Base-by-base conservation (phyloP, 371 early-diverging fungal genomes). In the Blastocladiella emersonii region DNA sequence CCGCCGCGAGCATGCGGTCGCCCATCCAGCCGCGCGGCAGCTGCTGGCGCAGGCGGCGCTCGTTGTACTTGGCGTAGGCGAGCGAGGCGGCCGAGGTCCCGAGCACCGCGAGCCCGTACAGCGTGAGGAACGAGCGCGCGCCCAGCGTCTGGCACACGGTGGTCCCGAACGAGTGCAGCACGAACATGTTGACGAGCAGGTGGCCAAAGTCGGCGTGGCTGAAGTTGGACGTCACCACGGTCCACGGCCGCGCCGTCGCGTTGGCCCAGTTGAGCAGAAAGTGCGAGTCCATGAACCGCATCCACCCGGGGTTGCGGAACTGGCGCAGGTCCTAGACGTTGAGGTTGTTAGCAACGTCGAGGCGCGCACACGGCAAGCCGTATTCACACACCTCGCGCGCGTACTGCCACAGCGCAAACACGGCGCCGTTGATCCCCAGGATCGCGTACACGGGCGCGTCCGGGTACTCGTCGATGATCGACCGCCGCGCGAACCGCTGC, bases 191-290 rank as follows among this genome's bases (percentile, higher is more conserved):
- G 43, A 59, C 10, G 13, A 32, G 15, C 15, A 59, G 21, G 13
- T 59, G 59, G 25, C n/a, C 37, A 8, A 43, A 25, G 3, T 59
- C 59, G 17, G 39, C 43, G 23, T 57, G 59, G 10, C 59, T 57
- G 59, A 57, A 57, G 17, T 57, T 57, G 37, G 25, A 10, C 10
- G 43, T 41, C 25, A 59, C 17, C 10, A 59, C 8, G 8, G 41
- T 59, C 59, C 59, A 59, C 25, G 59, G 59, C n/a, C 59, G 59
- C n/a, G 8, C 32, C 59, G 2, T 25, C 32, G 59, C 59, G 32
- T 59, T 59, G n/a, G 7, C 21, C 37, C 19, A 12, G 43, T 59
- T 59, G 41, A 59, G 41, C 4, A 59, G 15, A 21, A 59, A 59
- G 17, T 59, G n/a, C n/a, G n/a, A 8, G 27, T 13, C 13, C 59